Base-by-base conservation (phyloP, 2,329 filamentous ascomycete genomes). In the Aspergillus ruber region DNA sequence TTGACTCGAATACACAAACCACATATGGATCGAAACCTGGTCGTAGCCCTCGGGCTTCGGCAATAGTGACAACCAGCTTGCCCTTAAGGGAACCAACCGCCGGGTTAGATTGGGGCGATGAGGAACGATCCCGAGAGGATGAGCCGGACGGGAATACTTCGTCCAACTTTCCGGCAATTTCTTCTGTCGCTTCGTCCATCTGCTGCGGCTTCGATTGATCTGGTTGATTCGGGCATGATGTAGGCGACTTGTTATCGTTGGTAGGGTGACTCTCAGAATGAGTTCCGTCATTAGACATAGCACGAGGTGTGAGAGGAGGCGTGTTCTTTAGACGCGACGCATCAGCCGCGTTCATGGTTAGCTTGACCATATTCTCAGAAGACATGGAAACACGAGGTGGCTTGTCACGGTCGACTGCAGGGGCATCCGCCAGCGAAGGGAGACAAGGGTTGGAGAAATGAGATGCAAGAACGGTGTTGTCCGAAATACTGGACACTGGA, bases 1-100 rank as follows among this genome's bases (percentile, higher is more conserved):
- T 95, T 66, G 89, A 87, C 67, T 98, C 93, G 63, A 97, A 98
- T 21, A 96, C 90, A 50, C 88, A 95, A 9, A 98, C 90, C 45
- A 96, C 88, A 61, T 98, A 98, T 1, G 93, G 93, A 61, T 96
- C 88, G 50, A 84, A 82, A 63, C 89, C 89, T 49, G 84, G 88
- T 51, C 86, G 81, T 45, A 98, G 72, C 8, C 88, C 88, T 60
- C 89, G 81, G 42, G 86, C 93, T 67, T 96, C 89, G 44, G 84
- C 78, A 46, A 98, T 93, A 64, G 88, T 90, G 59, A 98, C 88
- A 29, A 85, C 87, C 48, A 98, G 76, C 68, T 93, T 95, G 49
- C 93, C 93, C 67, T 88, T 91, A 18, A 88, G 78, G 18, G 83
- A 75, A 8, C 84, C 83, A 4, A 86, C 81, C 21, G 86, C 81